phyloP scores from a whole-genome alignment of 1,139 yeast species.

The Yamadazyma triangularis region DNA sequence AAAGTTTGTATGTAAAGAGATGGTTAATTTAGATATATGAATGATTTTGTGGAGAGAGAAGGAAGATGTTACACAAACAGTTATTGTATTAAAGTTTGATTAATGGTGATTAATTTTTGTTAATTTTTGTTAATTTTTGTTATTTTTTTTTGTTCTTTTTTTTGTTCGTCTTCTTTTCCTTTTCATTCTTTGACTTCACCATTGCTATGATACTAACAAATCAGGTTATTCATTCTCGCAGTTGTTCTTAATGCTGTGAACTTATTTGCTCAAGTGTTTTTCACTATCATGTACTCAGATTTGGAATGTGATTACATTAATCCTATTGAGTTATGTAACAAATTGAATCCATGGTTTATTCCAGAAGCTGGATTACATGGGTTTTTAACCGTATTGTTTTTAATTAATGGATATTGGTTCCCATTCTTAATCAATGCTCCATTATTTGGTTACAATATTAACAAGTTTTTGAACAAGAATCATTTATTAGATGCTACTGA shows the following conservation, averaged over 20 bases:
- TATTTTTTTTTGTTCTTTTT: no score
- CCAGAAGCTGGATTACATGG: slow-evolving; percentile 92
- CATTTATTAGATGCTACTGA: slow-evolving; percentile 96
- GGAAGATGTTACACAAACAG: no score
- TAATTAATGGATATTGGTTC: slow-evolving; percentile 92
- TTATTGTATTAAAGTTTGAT: no score
- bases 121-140: no score
- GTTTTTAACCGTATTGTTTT: slow-evolving; percentile 61
- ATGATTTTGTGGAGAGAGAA: no score
- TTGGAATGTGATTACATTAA: slow-evolving; percentile 93
- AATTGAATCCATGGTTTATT: slow-evolving; percentile 79
- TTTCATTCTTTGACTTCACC: no score
- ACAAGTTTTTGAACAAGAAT: slow-evolving; percentile 69
- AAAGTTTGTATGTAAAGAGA: slow-evolving; percentile 32
- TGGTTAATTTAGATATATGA: no score
- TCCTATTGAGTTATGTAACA: slow-evolving; percentile 94
- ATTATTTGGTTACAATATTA: slow-evolving; percentile 73
- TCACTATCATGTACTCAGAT: slow-evolving; percentile 91
- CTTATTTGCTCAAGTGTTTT: slow-evolving; percentile 86
- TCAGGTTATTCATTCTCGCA: slow-evolving; percentile 74
- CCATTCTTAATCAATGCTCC: slow-evolving; percentile 85
- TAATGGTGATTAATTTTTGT: no score
- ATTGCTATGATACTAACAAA: no score
- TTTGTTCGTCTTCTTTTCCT: no score
- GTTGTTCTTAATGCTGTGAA: slow-evolving; percentile 81